Percentiles rank a stretch among this genome's conserved stretches.
Conservation (phyloP, 768 basidiomycete species). For the Coprinellus aureogranulatus region DNA sequence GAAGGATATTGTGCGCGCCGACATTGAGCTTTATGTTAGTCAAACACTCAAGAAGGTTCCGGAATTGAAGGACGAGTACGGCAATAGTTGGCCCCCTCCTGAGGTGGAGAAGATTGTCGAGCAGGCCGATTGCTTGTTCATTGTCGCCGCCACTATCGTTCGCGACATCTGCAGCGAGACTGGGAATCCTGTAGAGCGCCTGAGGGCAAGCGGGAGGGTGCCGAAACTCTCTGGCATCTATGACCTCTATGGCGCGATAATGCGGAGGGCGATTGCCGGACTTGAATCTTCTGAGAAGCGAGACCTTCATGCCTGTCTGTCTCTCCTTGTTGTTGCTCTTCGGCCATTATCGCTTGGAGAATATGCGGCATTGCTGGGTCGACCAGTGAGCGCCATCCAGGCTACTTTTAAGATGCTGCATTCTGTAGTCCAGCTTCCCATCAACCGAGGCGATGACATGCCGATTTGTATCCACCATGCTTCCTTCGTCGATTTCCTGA, state of each 20-base stretch:
- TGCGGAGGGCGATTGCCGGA: background rate
- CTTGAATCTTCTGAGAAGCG: background rate
- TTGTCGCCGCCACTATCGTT: background rate
- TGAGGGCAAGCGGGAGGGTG: background rate
- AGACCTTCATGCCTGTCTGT: background rate
- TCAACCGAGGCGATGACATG: background rate
- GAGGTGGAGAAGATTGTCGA: background rate
- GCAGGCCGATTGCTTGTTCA: background rate
- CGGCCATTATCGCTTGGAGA: background rate
- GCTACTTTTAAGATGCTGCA: background rate
- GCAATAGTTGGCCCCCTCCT: background rate
- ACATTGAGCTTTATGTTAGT: slow-evolving; percentile 4
- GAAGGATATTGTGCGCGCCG: background rate
- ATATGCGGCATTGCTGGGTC: background rate
- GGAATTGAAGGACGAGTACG: background rate
- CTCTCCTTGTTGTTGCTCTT: background rate
- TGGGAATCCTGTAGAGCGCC: background rate
- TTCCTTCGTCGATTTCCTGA: background rate
- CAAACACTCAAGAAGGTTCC: background rate
- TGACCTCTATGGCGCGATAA: background rate
- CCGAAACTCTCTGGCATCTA: background rate
- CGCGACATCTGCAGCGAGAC: background rate
- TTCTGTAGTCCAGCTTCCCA: background rate
- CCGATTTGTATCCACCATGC: background rate
- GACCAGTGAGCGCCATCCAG: background rate